Conservation (phyloP, 1,284 basidiomycete genomes). For the Irpex rosettiformis region DNA sequence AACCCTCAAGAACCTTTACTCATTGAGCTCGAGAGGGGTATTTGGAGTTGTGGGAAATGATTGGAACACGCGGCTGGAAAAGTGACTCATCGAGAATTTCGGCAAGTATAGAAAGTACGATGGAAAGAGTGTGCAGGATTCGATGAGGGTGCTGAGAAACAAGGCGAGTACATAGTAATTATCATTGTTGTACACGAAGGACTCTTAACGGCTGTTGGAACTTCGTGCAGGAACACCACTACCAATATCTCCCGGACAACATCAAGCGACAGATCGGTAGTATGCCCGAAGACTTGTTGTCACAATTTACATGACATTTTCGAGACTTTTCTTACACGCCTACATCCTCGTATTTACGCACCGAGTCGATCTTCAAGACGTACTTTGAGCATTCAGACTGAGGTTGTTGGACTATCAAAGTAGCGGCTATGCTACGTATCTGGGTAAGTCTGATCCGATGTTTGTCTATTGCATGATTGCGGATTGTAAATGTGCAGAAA, state of each 20-base stretch:
- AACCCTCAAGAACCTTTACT: slow-evolving; percentile 84
- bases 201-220: background rate
- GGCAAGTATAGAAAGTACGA: slow-evolving; percentile 98
- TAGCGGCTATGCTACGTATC: no score
- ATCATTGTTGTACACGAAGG: background rate
- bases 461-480: no score
- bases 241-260: slow-evolving; percentile 90
- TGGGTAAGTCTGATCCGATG: no score
- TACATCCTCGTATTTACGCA: slow-evolving; percentile 75
- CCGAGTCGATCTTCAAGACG: slow-evolving; percentile 82
- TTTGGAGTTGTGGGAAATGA: slow-evolving; percentile 75
- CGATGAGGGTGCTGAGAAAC: slow-evolving; percentile 90
- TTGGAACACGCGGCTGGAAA: slow-evolving; percentile 88
- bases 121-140: slow-evolving; percentile 84
- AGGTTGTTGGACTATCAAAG: no score
- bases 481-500: no score
- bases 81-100: slow-evolving; percentile 87
- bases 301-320: slow-evolving; percentile 91
- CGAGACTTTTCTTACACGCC: slow-evolving; percentile 88
- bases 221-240: slow-evolving; percentile 87
- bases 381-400: slow-evolving; percentile 75
- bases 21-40: slow-evolving; percentile 74
- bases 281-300: slow-evolving; percentile 89
- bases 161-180: slow-evolving; percentile 58
- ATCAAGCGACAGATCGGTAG: slow-evolving; percentile 85